Conservation (phyloP, 306 rosid genomes). For the Hylodesmum podocarpum region DNA sequence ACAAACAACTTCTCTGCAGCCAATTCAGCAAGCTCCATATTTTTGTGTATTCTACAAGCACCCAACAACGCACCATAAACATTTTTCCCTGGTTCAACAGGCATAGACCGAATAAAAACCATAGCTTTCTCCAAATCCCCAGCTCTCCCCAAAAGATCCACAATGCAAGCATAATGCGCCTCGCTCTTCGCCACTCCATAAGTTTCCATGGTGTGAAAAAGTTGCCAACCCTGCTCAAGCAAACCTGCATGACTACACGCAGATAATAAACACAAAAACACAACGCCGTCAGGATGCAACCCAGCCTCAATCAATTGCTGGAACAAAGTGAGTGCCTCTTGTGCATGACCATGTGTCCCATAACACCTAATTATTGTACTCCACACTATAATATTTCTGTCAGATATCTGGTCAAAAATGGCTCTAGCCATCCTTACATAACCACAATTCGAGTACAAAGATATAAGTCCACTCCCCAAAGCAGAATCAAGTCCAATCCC, state of each 20-base stretch:
- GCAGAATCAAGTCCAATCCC: constrained; percentile 56
- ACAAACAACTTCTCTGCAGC: constrained; percentile 64
- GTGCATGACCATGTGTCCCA: constrained; percentile 64
- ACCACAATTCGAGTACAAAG: constrained; percentile 73
- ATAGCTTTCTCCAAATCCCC: constrained; percentile 62
- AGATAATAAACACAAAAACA: constrained; percentile 61
- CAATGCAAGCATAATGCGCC: constrained; percentile 78
- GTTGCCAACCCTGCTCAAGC: constrained; percentile 52
- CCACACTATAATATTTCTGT: constrained; percentile 55
- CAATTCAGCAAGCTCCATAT: constrained; percentile 63
- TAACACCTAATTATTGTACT: constrained; percentile 75
- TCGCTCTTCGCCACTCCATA: constrained; percentile 53
- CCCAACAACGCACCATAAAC: constrained; percentile 82
- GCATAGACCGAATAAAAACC: constrained; percentile 59
- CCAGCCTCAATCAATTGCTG: constrained; percentile 43
- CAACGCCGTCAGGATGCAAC: constrained; percentile 47
- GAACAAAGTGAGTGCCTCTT: constrained; percentile 67
- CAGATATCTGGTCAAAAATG: constrained; percentile 44
- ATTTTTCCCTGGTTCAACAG: constrained; percentile 66
- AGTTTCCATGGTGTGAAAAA: constrained; percentile 58
- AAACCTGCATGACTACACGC: constrained; percentile 81
- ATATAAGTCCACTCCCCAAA: constrained; percentile 62
- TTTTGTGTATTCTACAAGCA: constrained; percentile 71
- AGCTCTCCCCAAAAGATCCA: constrained; percentile 81
- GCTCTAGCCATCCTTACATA: constrained; percentile 54